Conservation (phyloP, 352 stramenopile genomes). For the Globisporangium paroecandrum region DNA sequence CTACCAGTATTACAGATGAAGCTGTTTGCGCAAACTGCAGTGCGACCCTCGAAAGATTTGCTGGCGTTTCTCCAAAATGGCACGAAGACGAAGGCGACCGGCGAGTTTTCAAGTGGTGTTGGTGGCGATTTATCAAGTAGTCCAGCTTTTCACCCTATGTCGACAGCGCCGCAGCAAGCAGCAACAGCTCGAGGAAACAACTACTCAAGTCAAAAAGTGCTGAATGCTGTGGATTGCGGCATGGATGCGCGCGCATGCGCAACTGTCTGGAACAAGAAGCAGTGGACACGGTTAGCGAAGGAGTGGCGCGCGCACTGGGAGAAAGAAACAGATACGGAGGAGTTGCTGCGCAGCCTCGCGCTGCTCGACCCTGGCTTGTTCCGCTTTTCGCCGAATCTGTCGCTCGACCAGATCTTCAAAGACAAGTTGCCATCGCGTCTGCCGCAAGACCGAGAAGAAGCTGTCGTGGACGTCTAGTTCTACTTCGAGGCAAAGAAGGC, state of each 20-base stretch:
- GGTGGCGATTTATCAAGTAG: conserved; percentile 3
- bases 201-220: background rate
- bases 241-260: conserved; percentile 9
- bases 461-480: conserved; percentile 65
- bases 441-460: conserved; percentile 62
- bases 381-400: conserved; percentile 30
- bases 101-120: background rate
- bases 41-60: conserved; percentile 43
- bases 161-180: background rate
- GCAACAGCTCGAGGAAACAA: background rate
- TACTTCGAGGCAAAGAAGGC: background rate
- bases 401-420: conserved; percentile 70
- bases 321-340: conserved; percentile 37
- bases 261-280: conserved; percentile 44
- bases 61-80: conserved; percentile 34
- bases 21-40: conserved; percentile 32
- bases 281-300: conserved; percentile 38
- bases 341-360: conserved; percentile 26
- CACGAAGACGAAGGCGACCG: conserved; percentile 10
- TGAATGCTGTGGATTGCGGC: conserved; percentile 19
- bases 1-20: conserved; percentile 50
- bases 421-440: conserved; percentile 68
- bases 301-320: conserved; percentile 50
- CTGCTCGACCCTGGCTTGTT: conserved; percentile 29
- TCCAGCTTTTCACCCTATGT: conserved; percentile 12